Base-by-base conservation (phyloP, 345 rosid genomes). In the Clarkia xantiana region DNA sequence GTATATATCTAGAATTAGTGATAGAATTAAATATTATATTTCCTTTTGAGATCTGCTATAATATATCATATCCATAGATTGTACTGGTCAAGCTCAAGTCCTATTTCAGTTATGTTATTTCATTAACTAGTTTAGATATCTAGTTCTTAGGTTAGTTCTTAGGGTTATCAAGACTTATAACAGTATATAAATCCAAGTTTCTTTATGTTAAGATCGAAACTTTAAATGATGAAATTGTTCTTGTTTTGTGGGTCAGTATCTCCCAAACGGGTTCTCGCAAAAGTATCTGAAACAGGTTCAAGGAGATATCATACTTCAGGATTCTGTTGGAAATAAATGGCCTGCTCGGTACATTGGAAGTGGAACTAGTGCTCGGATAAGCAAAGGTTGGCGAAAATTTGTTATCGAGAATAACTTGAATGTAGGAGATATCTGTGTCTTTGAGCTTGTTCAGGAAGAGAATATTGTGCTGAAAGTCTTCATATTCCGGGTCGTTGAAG, bases 341-440 rank as follows among this genome's bases (percentile, higher is more conserved):
- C 10, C n/a, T 0, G 55, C 60, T 16, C 38, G 14, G 18, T 23
- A 0, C 56, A 0, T 10, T 12, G 48, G 44, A 19, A 6, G 0
- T 0, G 1, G 38, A 7, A 29, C 36, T 15, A 1, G 11, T 10
- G 11, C 10, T 6, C 14, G 55, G 1, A 34, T n/a, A 10, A 42
- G 56, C 40, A 6, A 45, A 45, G 78, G 72, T 11, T 54, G 57
- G 67, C 10, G 5, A 0, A 16, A 15, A 20, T 64, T 68, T 53
- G 44, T 29, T 5, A 39, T 8, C 6, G 62, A 29, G 12, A 47
- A 63, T 20, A 43, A 51, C 8, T 53, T 68, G 73, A 23, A 36
- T 41, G 58, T n/a, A 25, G 62, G 68, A 7, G 66, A 68, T 54
- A 44, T 51, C 13, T 58, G 61, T 49, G 46, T 53, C 34, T 67